These are phyloP conservation scores for Metrosideros polymorpha DNA, from an alignment of 441 rosid genomes.

Conservation along the genomic window DNA sequence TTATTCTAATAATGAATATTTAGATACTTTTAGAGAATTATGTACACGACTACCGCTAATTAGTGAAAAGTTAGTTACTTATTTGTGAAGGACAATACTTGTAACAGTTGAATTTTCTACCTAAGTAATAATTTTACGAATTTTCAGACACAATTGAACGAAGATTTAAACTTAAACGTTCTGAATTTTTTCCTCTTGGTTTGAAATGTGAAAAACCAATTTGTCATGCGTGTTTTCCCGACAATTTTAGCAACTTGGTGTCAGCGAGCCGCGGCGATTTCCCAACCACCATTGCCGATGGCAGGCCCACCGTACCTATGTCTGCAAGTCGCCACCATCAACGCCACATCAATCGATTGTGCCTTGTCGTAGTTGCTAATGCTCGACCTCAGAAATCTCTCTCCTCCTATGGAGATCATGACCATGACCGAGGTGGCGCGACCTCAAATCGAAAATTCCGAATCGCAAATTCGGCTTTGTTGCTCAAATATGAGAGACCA, in stretches of 20 bases:
- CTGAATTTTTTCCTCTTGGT: background rate
- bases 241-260: background rate
- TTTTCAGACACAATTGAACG: background rate
- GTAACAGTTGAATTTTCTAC: background rate
- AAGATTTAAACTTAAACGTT: background rate
- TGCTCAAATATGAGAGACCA: background rate
- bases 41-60: background rate
- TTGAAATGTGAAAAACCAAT: background rate
- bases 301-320: background rate
- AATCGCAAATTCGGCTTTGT: fast-evolving
- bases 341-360: too few species aligned
- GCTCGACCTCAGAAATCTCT: background rate
- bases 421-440: background rate
- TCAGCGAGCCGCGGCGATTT: fast-evolving
- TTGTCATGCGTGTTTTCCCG: background rate
- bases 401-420: background rate
- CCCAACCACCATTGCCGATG: fast-evolving
- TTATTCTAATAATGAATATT: background rate
- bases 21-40: background rate
- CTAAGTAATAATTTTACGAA: background rate
- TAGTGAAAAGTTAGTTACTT: background rate
- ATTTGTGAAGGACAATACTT: background rate
- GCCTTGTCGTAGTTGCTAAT: background rate
- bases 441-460: background rate
- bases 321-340: fast-evolving